phyloP scores from a whole-genome alignment of 345 rosid genomes.

The Odontarrhena argentea region DNA sequence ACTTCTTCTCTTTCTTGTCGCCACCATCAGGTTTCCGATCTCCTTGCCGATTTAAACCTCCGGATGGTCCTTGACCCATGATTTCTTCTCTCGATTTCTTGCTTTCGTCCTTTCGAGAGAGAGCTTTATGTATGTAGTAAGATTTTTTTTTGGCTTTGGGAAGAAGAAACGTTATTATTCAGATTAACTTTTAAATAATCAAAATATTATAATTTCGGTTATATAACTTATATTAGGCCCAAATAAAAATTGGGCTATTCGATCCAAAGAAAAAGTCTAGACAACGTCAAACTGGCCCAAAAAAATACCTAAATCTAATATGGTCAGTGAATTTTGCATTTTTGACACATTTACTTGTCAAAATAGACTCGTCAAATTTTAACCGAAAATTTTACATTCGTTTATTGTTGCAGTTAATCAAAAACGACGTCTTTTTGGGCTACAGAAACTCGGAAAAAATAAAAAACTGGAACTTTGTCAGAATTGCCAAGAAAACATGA shows the following conservation, averaged over 20 bases:
- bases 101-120: not conserved
- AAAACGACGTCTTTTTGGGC: no score
- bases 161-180: slow-evolving; percentile 34
- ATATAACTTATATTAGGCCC: not conserved
- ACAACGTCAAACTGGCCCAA: no score
- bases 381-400: no score
- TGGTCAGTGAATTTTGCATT: no score
- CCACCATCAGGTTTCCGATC: slow-evolving; percentile 73
- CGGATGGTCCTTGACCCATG: slow-evolving; percentile 95
- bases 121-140: slow-evolving; percentile 3
- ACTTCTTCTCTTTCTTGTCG: slow-evolving; percentile 91
- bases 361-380: no score
- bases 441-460: no score
- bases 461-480: no score
- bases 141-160: slow-evolving; percentile 35
- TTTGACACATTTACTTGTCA: no score
- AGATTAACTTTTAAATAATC: not conserved
- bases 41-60: slow-evolving; percentile 81
- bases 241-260: not conserved
- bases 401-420: no score
- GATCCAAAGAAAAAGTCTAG: no score
- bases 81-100: slow-evolving; percentile 26
- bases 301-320: no score
- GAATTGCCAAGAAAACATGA: no score
- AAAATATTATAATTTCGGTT: not conserved